Evolutionary conservation across 176 grass and related monocot species (phyloP), one percentile per base, ranked within the genome.

Genomic region (Luzula sylvatica): DNA sequence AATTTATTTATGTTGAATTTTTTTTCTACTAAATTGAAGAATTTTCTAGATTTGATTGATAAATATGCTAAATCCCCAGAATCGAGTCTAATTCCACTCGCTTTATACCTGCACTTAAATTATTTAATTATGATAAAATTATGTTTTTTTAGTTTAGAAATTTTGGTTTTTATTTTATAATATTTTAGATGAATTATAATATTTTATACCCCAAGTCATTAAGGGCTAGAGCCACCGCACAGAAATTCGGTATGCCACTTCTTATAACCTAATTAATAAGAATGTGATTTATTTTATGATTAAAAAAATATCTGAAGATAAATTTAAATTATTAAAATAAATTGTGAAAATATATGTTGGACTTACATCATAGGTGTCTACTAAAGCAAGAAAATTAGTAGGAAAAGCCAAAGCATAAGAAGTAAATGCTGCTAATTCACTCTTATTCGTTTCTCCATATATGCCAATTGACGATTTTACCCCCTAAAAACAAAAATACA

Each of bases 331-430:
- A n/a, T n/a, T 11, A n/a, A 17, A 46, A 3, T 11, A 20, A 45
- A 26, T 29, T 46, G 58, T 26, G 27, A 16, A 15, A 58, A 39
- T 23, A 63, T 46, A 18, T 63, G 29, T 57, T 46, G 24, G 58
- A 74, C 84, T 79, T 73, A 96, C 90, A 77, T 96, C 84, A 55
- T 96, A 96, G 58, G 90, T 96, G 23, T 96, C 90, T 42, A 96
- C 90, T 40, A 96, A 75, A 42, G 90, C 90, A 46, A 89, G 74
- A 70, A 89, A 96, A 44, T 61, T 67, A 65, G 85, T 73, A 63
- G 90, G 90, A 79, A 96, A 96, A 51, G 90, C 90, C 81, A 89
- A 65, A 58, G 81, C 90, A 73, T 96, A 96, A 61, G 90, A 89
- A 7, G 90, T 86, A 65, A 96, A 96, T 42, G 90, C 90, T 38